Percentiles rank a stretch among this genome's conserved stretches.
These are phyloP conservation scores for Wilcoxina mikolae DNA, from an alignment of 495 filamentous ascomycete species.

Conservation along the genomic window DNA sequence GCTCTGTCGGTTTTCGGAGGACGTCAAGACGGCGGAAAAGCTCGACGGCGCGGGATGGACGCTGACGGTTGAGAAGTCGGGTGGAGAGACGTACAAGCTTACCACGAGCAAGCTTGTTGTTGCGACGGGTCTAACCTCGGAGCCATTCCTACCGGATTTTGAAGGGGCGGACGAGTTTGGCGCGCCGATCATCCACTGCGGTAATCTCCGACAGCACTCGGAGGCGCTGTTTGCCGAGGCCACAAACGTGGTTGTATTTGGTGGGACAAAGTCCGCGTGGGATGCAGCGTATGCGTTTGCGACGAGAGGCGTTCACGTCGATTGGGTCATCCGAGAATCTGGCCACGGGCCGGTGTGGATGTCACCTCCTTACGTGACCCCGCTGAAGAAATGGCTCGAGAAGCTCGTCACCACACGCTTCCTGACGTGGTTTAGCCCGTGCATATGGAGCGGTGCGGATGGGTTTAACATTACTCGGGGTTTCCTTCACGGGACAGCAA, in stretches of 20 bases:
- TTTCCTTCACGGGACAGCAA: slow-evolving; percentile 50
- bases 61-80: slow-evolving; percentile 33
- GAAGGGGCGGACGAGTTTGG: slow-evolving; percentile 38
- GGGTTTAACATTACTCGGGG: slow-evolving; percentile 34
- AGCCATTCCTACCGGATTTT: slow-evolving; percentile 41
- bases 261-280: slow-evolving; percentile 61
- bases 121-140: slow-evolving; percentile 54
- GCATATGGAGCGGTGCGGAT: slow-evolving; percentile 45
- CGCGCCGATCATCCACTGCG: slow-evolving; percentile 49
- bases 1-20: slow-evolving; percentile 40
- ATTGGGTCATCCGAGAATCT: slow-evolving; percentile 64
- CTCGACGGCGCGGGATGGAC: slow-evolving; percentile 18
- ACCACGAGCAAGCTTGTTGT: slow-evolving; percentile 47
- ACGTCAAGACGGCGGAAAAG: slow-evolving; percentile 41
- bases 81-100: slow-evolving; percentile 26
- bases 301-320: slow-evolving; percentile 47
- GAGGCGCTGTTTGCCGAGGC: slow-evolving; percentile 27
- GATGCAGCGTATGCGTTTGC: slow-evolving; percentile 61
- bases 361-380: slow-evolving; percentile 47
- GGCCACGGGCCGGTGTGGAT: slow-evolving; percentile 66
- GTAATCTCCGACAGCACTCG: slow-evolving; percentile 36
- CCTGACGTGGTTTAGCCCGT: slow-evolving; percentile 52
- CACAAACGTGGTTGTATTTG: slow-evolving; percentile 46
- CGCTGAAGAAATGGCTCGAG: slow-evolving; percentile 45
- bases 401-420: slow-evolving; percentile 50